Base-by-base conservation (phyloP, 345 rosid species). In the Heritiera fomes region DNA sequence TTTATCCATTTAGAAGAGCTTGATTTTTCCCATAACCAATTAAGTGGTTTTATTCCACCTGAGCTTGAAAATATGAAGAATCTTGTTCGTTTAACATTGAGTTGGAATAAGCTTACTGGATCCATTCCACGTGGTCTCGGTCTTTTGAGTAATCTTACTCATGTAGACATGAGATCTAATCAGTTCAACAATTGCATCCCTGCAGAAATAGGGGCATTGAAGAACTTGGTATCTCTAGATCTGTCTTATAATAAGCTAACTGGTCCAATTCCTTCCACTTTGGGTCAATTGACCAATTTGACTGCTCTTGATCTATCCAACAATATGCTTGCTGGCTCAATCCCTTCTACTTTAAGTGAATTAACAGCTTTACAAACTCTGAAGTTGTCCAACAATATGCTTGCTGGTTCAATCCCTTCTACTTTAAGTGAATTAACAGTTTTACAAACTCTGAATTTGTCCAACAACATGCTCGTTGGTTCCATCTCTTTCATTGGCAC, bases 251-350 rank as follows among this genome's bases (percentile, higher is more conserved):
- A 72, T 3, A 38, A 30, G n/a, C 75, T 52, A 20, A 11, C 15
- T 17, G 75, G 46, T 13, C 45, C 0, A 2, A 53, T 72, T 32
- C 76, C 76, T 28, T 55, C 82, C 18, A 55, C 77, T 65, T 8
- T 53, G 11, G 53, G 34, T 49, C 45, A 34, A 0, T n/a, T 73
- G 17, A 52, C 18, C 56, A 28, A 63, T 55, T 20, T 71, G 41
- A 23, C 46, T 1, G 6, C 55, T 46, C 52, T 47, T n/a, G 30
- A 66, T 41, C 28, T 71, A n/a, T 50, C 75, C 13, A 13, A 6
- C 23, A 56, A 56, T 3, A 73, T 55, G 50, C 18, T 73, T 56
- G 30, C 5, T 28, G 75, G 62, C 5, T 52, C 11, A n/a, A n/a
- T n/a, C n/a, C n/a, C n/a, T n/a, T n/a, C n/a, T n/a, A n/a, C n/a